Base-by-base conservation (phyloP, 768 basidiomycete genomes). In the Lentinus brumalis region DNA sequence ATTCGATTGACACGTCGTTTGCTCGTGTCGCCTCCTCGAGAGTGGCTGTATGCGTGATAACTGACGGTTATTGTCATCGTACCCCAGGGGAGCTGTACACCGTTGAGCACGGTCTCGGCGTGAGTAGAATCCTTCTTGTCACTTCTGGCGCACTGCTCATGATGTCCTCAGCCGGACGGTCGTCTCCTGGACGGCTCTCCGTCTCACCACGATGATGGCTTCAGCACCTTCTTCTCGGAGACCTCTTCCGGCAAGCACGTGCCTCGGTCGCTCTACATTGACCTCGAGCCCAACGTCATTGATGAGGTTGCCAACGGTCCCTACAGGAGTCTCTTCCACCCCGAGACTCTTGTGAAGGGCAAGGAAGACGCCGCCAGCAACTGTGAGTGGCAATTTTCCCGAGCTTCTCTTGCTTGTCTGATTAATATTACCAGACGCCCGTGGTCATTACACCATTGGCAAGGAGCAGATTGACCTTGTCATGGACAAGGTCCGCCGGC, bases 311-410 rank as follows among this genome's bases (percentile, higher is more conserved):
- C 92, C 76, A 96, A 85, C 65, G 97, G 97, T 64, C 87, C 90
- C 45, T 99, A 98, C 86, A 86, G 93, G 77, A 89, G 88, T 75
- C 89, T 99, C 59, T 99, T 99, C 87, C 97, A 99, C 79, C 97
- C 97, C 11, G 97, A 98, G 85, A 96, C 97, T 60, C 86, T 99
- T 75, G 86, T 99, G 70, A 94, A 92, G 58, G 97, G 97, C 67
- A 99, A 98, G 81, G 97, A 99, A 80, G 97, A 99, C 74, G 97
- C 97, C 59, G 97, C 97, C 63, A 98, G 95, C 84, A 99, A 99
- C 80, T 99, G 96, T 96, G 77, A 68, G 81, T 74, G 9, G 15
- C 40, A 42, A 26, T 41, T n/a, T n/a, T 53, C 38, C 15, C 6
- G 14, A 18, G 31, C 26, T 38, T 40, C 21, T 38, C 44, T 44